A percentile compares a stretch with the other conserved stretches of the same genome.
These are phyloP conservation scores for Suillus discolor DNA, from an alignment of 768 basidiomycete genomes.

Conservation along the genomic window DNA sequence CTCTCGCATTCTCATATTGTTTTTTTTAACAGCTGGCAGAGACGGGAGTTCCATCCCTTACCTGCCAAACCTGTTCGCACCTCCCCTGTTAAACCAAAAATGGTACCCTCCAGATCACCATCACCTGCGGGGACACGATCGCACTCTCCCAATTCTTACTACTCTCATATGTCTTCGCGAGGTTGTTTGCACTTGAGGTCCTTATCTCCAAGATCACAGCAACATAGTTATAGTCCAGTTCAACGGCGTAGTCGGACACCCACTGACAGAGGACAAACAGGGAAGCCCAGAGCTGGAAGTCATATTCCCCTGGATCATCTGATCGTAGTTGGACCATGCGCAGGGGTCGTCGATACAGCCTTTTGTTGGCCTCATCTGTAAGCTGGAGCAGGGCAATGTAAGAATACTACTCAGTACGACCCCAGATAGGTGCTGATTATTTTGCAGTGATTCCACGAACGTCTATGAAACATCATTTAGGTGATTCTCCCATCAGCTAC, in stretches of 20 bases:
- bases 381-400: conserved; percentile 42
- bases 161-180: conserved; percentile 63
- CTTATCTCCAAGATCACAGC: conserved; percentile 58
- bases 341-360: conserved; percentile 41
- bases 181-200: conserved; percentile 69
- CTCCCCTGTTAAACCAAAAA: conserved; percentile 41
- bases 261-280: conserved; percentile 43
- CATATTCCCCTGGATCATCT: conserved; percentile 47
- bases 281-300: conserved; percentile 19
- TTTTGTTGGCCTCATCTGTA: conserved; percentile 56
- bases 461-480: conserved; percentile 16
- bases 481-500: conserved; percentile 15
- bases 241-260: conserved; percentile 51
- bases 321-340: conserved; percentile 40
- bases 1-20: conserved; percentile 12
- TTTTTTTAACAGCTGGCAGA: conserved; percentile 57
- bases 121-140: conserved; percentile 49
- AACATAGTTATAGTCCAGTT: conserved; percentile 52
- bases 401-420: too few species aligned
- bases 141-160: conserved; percentile 57
- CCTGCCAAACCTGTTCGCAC: conserved; percentile 41
- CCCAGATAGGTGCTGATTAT: conserved; percentile 14
- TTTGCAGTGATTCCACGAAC: conserved; percentile 25
- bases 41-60: conserved; percentile 50
- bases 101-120: conserved; percentile 21